Evolutionary conservation across 129 eudicot species (phyloP), one percentile per base, ranked within the genome.

Genomic region (Lactuca sativa): DNA sequence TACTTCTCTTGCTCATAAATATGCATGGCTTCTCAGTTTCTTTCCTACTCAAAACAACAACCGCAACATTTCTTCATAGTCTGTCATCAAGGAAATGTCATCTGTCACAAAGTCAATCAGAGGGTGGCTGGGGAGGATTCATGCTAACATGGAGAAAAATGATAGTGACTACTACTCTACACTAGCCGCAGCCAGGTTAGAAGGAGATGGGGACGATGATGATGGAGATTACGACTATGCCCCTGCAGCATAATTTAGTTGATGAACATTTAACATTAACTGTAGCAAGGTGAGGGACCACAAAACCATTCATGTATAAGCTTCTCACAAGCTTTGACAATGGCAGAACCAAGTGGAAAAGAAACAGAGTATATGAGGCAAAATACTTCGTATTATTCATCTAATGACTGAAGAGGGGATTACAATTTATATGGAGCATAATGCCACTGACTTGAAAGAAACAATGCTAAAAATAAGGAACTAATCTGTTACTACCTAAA

Each of bases 141-240:
- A 52, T 69, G 74, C 59, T 2, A 60, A 72, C 6, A 76, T 69
- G 8, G 9, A 69, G 7, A 66, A 75, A 7, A 75, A 57, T 3
- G 75, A 43, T 49, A 64, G 59, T 4, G 72, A 18, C 4, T 74
- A 78, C 16, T 69, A 60, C 43, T 57, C 60, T 66, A 52, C 58
- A 47, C 65, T 48, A 33, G 47, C n/a, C n/a, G n/a, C 53, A 0
- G 76, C 72, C 4, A 18, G 58, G 18, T 40, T 54, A 3, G 72
- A 62, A 56, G 75, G 59, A 55, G 79, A 73, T 40, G 70, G 57
- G 10, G 74, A 25, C 2, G 30, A 73, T 30, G 69, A 56, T 2
- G 66, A 70, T 52, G 69, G 38, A 11, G 77, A 52, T 33, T 78
- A 78, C 43, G 60, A 60, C 16, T 68, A 69, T 40, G 67, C 73